Evolutionary conservation across 306 rosid genomes (phyloP).

Genomic region (Glycyrrhiza uralensis): DNA sequence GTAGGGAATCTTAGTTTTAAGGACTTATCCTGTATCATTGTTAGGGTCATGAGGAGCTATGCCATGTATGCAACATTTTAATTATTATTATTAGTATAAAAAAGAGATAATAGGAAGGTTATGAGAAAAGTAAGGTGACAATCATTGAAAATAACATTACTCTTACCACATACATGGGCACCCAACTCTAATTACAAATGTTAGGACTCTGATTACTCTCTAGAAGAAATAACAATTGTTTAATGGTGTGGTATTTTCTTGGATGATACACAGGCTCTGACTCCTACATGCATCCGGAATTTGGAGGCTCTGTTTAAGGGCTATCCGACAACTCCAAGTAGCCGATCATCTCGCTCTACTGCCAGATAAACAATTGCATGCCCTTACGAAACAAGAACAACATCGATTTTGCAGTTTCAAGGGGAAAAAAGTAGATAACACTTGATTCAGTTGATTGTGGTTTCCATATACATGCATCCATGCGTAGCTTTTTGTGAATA

Average conservation of each 20-base stretch:
- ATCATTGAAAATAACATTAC: too few relatives aligned
- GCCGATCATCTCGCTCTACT: conserved; percentile 33
- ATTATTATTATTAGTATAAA: too few relatives aligned
- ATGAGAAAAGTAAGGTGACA: too few relatives aligned
- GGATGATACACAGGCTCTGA: conserved; percentile 25
- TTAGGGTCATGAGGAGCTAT: too few relatives aligned
- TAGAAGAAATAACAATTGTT: too few relatives aligned
- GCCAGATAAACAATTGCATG: conserved; percentile 27
- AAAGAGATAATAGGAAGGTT: too few relatives aligned
- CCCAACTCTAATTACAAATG: too few relatives aligned
- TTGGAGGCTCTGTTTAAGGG: conserved; percentile 28
- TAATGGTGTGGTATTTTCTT: neutral
- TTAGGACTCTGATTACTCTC: too few relatives aligned
- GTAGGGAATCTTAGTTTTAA: neutral
- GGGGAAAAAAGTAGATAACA: neutral
- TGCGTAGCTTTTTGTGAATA: conserved; percentile 4
- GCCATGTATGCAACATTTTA: too few relatives aligned
- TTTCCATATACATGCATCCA: conserved; percentile 9
- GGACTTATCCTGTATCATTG: neutral
- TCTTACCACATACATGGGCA: too few relatives aligned
- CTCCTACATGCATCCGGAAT: conserved; percentile 28
- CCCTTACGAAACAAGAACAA: neutral
- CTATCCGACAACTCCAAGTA: conserved; percentile 35
- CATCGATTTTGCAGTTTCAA: neutral
- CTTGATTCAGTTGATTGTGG: neutral